Base-by-base conservation (phyloP, 495 filamentous ascomycete genomes). In the Penicillium lividum region DNA sequence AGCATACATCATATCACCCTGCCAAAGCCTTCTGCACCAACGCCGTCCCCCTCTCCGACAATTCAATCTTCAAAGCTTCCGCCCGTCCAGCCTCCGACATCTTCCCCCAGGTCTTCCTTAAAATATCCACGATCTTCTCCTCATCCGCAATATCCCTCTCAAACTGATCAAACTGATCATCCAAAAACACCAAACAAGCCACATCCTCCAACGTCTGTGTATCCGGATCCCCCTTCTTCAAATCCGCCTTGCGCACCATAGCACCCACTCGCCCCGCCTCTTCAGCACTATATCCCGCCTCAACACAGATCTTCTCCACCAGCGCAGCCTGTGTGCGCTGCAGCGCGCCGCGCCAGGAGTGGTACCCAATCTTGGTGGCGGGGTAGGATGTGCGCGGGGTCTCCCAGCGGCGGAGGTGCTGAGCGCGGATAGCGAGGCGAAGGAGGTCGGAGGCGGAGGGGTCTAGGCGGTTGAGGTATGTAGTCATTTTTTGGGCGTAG, bases 41-140 rank as follows among this genome's bases (percentile, higher is more conserved):
- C 54, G 62, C 72, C 69, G 70, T 75, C 58, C 79, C 83, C 60
- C 80, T 69, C 52, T 82, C 88, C 55, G 76, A 81, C 79, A 91
- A 80, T 16, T 80, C 60, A 66, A 92, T 84, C 68, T 76, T 66
- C 62, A 91, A 65, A 29, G 90, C 90, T 70, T 92, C 72, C 58
- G 82, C 82, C 56, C 82, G 74, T n/a, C 89, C 90, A 53, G 65
- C 62, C 56, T 79, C 77, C 42, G 77, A 83, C 89, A 94, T 93
- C 81, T 94, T 94, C 47, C 60, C 86, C 90, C 90, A 94, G 38
- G 89, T 92, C 86, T 93, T 92, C 63, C 76, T 70, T 72, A 94
- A 68, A 58, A 94, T 92, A 11, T 66, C 76, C 11, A 93, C 59
- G 45, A 90, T 82, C 79, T 92, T 93, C 52, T 84, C 87, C 73